These are phyloP conservation scores for Sphaerulina populicola DNA, from an alignment of 2,329 filamentous ascomycete species.

Conservation along the genomic window DNA sequence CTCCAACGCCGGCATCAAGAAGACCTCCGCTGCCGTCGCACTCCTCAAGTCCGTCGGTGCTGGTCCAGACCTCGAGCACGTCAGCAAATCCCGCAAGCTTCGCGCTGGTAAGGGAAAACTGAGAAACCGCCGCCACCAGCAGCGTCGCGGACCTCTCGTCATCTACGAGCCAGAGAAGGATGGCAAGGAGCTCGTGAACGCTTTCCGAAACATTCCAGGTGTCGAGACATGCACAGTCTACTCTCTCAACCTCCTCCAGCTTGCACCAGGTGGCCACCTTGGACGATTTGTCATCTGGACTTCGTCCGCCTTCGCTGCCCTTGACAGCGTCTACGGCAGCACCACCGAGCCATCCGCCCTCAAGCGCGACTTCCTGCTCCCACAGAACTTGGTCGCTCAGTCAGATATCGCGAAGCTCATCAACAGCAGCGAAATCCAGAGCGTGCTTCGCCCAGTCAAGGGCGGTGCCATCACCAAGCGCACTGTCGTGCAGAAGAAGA, in stretches of 20 bases:
- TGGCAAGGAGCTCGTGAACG: conserved; percentile 84
- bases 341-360: conserved; percentile 80
- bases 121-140: conserved; percentile 88
- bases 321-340: conserved; percentile 94
- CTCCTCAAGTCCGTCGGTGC: conserved; percentile 90
- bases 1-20: conserved; percentile 66
- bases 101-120: conserved; percentile 99
- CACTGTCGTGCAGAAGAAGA: conserved; percentile 95
- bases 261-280: conserved; percentile 96
- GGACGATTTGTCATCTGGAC: conserved; percentile 99
- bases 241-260: conserved; percentile 95
- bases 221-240: conserved; percentile 94
- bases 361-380: conserved; percentile 99
- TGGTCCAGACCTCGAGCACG: conserved; percentile 84
- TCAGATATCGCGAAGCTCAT: conserved; percentile 94
- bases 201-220: conserved; percentile 98
- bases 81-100: conserved; percentile 91
- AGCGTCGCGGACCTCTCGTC: conserved; percentile 94
- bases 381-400: conserved; percentile 85
- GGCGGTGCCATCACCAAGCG: conserved; percentile 87
- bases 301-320: conserved; percentile 89
- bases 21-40: conserved; percentile 77
- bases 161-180: conserved; percentile 95
- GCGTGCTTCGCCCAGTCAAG: conserved; percentile 84
- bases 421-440: conserved; percentile 98